Evolutionary conservation across 129 eudicot genomes (phyloP), one percentile per base, ranked within the genome.

Genomic region (Arctium lappa): DNA sequence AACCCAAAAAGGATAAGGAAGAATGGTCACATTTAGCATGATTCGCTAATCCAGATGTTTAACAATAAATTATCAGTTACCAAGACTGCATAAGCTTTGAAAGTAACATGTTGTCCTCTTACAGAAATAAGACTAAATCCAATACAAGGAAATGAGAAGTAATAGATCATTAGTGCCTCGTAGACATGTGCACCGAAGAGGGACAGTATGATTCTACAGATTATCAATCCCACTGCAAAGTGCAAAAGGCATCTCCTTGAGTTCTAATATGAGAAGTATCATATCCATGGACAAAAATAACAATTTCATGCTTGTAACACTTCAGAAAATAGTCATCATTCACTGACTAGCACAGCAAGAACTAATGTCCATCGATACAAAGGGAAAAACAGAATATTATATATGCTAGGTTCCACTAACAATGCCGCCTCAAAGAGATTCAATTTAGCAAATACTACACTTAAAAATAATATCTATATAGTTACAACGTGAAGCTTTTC

Each of bases 381-480:
- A 18, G 77, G 53, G 12, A 38, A 73, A 73, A 73, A 34, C 34
- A 73, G 53, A 73, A 38, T n/a, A 73, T 3, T 38, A 73, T 73
- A 37, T 73, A 73, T 73, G 70, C 70, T 63, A 5, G 32, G 70
- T 63, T 63, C 70, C 70, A 73, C 77, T 40, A 38, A 39, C 56
- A n/a, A 39, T 73, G 31, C 27, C n/a, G 60, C 33, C 60, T 73
- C 77, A 32, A 77, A 65, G 48, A 38, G 53, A 60, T 56, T 77
- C n/a, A 77, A 34, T 34, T 77, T 60, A n/a, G 16, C 31, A 39
- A n/a, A 18, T 38, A 73, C 5, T 22, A 40, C 30, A 76, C 80
- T 56, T 77, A 13, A n/a, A 8, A 36, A 62, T 77, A 62, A 18
- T 13, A 39, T 12, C 2, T 3, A 39, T 3, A 74, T 1, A 3